phyloP scores from a whole-genome alignment of 2,329 filamentous ascomycete genomes.

The Chaetomium sp. region DNA sequence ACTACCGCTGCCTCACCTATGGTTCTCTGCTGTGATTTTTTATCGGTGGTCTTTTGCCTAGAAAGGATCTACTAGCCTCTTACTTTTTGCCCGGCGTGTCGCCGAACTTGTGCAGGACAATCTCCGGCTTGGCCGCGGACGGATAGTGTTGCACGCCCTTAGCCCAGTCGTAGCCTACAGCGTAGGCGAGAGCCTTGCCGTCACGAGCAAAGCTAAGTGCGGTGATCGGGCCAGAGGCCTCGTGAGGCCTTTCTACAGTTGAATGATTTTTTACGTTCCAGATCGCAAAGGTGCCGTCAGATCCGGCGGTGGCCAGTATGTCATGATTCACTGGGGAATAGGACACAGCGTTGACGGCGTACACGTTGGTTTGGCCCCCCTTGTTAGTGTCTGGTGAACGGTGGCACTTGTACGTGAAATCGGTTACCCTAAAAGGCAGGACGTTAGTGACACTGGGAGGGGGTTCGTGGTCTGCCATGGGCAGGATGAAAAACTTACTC shows the following conservation, averaged over 20 bases:
- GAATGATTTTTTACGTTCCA: constrained; percentile 50
- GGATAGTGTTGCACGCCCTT: constrained; percentile 46
- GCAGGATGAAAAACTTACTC: constrained; percentile 19
- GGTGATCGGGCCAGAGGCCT: constrained; percentile 49
- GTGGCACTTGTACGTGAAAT: constrained; percentile 31
- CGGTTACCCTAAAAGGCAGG: constrained; percentile 9
- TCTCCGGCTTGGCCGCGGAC: constrained; percentile 14
- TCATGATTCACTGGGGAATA: constrained; percentile 25
- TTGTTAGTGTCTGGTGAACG: constrained; percentile 18
- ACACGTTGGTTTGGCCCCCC: constrained; percentile 25
- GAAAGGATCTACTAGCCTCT: background rate
- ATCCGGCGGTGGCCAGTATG: constrained; percentile 29
- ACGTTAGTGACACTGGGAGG: background rate
- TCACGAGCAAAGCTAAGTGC: constrained; percentile 55
- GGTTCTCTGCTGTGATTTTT: background rate
- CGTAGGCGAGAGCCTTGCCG: constrained; percentile 53
- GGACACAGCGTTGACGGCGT: constrained; percentile 28
- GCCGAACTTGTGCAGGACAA: constrained; percentile 27
- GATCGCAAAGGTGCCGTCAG: constrained; percentile 38
- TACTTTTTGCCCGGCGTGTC: constrained; percentile 16
- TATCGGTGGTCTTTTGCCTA: no score
- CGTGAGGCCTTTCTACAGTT: constrained; percentile 47
- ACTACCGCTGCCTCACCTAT: background rate
- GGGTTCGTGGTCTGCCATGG: background rate
- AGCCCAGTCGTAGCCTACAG: constrained; percentile 67